Evolutionary conservation across 768 basidiomycete genomes (phyloP).

Genomic region (Tephrocybe sp.): DNA sequence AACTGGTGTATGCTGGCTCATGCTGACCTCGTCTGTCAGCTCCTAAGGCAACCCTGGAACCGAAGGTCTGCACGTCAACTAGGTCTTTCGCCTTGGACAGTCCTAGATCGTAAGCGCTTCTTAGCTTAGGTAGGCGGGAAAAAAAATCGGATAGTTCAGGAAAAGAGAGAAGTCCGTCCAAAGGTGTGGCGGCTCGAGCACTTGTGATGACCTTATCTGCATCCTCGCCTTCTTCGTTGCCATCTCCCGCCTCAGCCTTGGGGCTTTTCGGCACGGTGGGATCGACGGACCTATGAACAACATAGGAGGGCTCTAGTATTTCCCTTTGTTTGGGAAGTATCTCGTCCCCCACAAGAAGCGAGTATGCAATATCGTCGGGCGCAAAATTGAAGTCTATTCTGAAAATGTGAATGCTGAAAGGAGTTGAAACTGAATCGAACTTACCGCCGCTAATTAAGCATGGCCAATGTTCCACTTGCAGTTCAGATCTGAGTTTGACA

Average conservation of each 20-base stretch:
- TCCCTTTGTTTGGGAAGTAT: constrained; percentile 55
- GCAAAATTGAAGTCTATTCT: constrained; percentile 84
- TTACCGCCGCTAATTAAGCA: constrained; percentile 83
- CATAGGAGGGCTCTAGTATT: constrained; percentile 56
- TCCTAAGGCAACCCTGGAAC: constrained; percentile 40
- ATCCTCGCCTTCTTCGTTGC: constrained; percentile 51
- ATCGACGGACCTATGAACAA: constrained; percentile 72
- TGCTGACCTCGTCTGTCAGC: constrained; percentile 46
- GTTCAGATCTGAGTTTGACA: constrained; percentile 46
- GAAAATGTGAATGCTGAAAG: constrained; percentile 3
- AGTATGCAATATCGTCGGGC: constrained; percentile 80
- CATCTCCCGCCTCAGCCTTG: constrained; percentile 32
- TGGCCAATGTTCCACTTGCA: constrained; percentile 58
- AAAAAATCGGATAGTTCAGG: constrained; percentile 55
- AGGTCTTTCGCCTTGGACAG: constrained; percentile 18
- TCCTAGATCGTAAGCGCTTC: constrained; percentile 71
- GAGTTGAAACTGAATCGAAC: not conserved
- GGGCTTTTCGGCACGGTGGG: constrained; percentile 39
- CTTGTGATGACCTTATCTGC: constrained; percentile 73
- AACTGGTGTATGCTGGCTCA: constrained; percentile 88
- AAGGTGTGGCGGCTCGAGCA: constrained; percentile 53
- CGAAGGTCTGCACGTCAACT: constrained; percentile 39
- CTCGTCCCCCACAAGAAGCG: constrained; percentile 62
- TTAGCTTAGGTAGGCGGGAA: constrained; percentile 31
- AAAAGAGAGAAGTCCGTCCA: constrained; percentile 69